Evolutionary conservation across 352 stramenopile species (phyloP).

Genomic region (Phytophthora nicotianae): DNA sequence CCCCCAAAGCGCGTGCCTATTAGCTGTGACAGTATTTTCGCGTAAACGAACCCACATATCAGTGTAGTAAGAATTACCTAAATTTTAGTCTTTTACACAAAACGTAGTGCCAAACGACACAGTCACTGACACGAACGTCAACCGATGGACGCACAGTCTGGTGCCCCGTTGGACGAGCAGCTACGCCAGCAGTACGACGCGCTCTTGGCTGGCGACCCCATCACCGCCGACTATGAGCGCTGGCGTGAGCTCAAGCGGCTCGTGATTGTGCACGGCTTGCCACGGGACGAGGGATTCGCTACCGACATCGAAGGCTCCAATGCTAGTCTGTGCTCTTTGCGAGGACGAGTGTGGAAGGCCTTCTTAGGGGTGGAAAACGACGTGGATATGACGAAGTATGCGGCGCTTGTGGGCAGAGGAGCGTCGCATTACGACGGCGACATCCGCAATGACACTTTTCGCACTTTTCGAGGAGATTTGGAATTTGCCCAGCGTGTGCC

Average conservation of each 20-base stretch:
- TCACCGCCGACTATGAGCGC: slow-evolving; percentile 74
- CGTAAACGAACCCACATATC: slow-evolving; percentile 2
- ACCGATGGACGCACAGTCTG: slow-evolving; percentile 10
- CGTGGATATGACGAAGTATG: slow-evolving; percentile 68
- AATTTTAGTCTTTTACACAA: slow-evolving; percentile 17
- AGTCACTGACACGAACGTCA: slow-evolving; percentile 4
- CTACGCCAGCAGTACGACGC: slow-evolving; percentile 32
- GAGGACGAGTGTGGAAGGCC: slow-evolving; percentile 89
- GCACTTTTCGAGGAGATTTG: slow-evolving; percentile 88
- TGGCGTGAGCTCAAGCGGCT: slow-evolving; percentile 86
- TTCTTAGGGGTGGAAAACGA: slow-evolving; percentile 82
- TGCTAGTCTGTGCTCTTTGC: slow-evolving; percentile 58
- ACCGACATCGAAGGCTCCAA: slow-evolving; percentile 9
- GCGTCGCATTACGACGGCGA: slow-evolving; percentile 85
- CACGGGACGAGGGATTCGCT: slow-evolving; percentile 42
- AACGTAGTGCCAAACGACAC: not conserved
- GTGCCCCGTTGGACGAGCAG: slow-evolving; percentile 1
- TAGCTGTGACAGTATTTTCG: slow-evolving; percentile 8
- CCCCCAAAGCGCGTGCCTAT: slow-evolving; percentile 6
- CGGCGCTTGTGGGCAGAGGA: slow-evolving; percentile 67
- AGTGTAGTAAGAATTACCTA: slow-evolving; percentile 10
- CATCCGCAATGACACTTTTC: slow-evolving; percentile 93
- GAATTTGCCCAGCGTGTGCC: slow-evolving; percentile 90
- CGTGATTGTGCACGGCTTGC: slow-evolving; percentile 80
- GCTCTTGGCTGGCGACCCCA: slow-evolving; percentile 31